Evolutionary conservation across 2,329 filamentous ascomycete genomes (phyloP).

Genomic region (Zymoseptoria crescenta): DNA sequence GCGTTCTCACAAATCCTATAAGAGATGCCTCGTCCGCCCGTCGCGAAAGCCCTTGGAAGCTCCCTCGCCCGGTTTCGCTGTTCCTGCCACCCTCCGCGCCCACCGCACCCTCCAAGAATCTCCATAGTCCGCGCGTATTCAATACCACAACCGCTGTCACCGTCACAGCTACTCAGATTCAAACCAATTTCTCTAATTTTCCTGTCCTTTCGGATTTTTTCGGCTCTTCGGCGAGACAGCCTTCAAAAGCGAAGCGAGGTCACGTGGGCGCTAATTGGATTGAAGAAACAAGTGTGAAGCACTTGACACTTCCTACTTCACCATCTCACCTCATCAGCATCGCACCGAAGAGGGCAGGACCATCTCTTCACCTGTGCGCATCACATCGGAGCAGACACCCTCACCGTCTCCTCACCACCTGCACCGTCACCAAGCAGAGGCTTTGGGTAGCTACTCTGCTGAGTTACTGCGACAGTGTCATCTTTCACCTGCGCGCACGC

Average conservation of each 20-base stretch:
- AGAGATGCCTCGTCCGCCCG: too few relatives aligned
- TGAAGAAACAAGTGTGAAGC: not conserved
- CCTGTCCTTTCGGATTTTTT: not conserved
- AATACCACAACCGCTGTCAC: not conserved
- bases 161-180: not conserved
- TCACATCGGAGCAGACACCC: not conserved
- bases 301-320: not conserved
- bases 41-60: too few relatives aligned
- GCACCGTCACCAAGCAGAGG: not conserved
- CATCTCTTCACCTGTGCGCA: not conserved
- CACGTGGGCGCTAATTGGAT: not conserved
- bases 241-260: not conserved
- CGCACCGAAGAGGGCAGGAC: not conserved
- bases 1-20: too few relatives aligned
- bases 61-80: not conserved
- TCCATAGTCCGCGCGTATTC: not conserved
- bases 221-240: not conserved
- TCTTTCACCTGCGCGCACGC: not conserved
- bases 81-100: not conserved
- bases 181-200: not conserved
- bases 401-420: not conserved
- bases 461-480: not conserved
- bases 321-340: not conserved
- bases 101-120: not conserved
- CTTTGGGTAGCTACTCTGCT: slow-evolving; percentile 1